Conservation (phyloP, 345 rosid species). For the Murraya paniculata region DNA sequence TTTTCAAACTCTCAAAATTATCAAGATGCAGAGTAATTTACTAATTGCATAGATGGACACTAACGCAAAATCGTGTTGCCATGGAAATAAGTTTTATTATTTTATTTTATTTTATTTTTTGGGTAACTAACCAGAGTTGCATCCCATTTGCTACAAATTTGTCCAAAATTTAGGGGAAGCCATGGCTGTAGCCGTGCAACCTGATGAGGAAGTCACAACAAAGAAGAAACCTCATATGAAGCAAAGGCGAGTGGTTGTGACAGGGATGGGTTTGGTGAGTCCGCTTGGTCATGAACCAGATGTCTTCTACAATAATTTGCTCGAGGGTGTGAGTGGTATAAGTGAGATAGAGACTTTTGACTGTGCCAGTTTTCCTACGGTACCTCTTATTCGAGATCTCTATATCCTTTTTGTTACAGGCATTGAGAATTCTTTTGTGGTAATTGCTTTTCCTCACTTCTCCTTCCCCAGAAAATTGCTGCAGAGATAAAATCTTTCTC, state of each 20-base stretch:
- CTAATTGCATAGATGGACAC: neutral
- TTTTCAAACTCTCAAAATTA: neutral
- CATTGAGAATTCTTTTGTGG: conserved; percentile 5
- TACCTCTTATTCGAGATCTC: conserved; percentile 28
- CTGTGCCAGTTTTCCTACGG: conserved; percentile 78
- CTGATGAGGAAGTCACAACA: conserved; percentile 44
- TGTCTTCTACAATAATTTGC: conserved; percentile 77
- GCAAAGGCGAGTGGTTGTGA: conserved; percentile 89
- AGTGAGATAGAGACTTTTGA: conserved; percentile 85
- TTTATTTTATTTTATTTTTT: neutral
- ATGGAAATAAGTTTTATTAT: neutral
- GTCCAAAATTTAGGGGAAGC: conserved; percentile 45
- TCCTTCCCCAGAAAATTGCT: conserved; percentile 66
- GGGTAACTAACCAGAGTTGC: neutral
- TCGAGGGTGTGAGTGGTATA: conserved; percentile 85
- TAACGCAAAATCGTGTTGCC: neutral
- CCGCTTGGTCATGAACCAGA: conserved; percentile 81
- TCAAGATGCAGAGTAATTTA: neutral
- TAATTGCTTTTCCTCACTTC: conserved; percentile 3
- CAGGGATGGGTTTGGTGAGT: conserved; percentile 92
- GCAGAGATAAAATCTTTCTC: conserved; percentile 87
- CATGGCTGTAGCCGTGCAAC: conserved; percentile 66
- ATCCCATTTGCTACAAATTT: conserved; percentile 11
- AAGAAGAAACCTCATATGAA: conserved; percentile 58
- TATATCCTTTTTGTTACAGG: conserved; percentile 14